These are phyloP conservation scores for Dentipellis sp. DNA, from an alignment of 768 basidiomycete genomes.

Conservation along the genomic window DNA sequence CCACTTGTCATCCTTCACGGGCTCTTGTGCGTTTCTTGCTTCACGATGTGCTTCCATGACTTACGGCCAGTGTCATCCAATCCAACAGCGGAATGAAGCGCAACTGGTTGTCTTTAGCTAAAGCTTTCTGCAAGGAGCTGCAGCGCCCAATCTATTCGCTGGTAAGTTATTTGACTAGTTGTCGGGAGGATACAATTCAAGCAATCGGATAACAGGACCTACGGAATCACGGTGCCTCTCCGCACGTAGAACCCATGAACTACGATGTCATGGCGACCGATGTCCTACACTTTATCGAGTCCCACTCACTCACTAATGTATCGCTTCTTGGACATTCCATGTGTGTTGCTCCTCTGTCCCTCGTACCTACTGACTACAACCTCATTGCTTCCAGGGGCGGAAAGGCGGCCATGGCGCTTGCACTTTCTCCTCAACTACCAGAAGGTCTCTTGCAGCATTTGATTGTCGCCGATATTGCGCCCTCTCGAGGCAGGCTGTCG, in stretches of 20 bases:
- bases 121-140: conserved; percentile 59
- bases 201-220: conserved; percentile 49
- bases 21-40: conserved; percentile 38
- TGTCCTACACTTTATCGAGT: conserved; percentile 55
- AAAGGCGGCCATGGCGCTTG: conserved; percentile 70
- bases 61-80: not conserved
- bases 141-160: conserved; percentile 65
- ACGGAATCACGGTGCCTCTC: conserved; percentile 84
- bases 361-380: too few relatives aligned
- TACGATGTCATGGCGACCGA: conserved; percentile 78
- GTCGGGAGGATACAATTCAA: not conserved
- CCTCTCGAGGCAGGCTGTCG: conserved; percentile 47
- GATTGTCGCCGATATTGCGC: conserved; percentile 78
- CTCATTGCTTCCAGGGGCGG: conserved; percentile 58
- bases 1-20: conserved; percentile 56
- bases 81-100: conserved; percentile 69
- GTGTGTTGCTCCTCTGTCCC: conserved; percentile 31
- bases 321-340: conserved; percentile 87
- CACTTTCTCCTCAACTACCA: conserved; percentile 38
- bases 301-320: conserved; percentile 46
- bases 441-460: conserved; percentile 39
- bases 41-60: not conserved
- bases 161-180: conserved; percentile 27
- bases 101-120: conserved; percentile 80
- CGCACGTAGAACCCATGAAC: conserved; percentile 62